phyloP scores from a whole-genome alignment of 768 basidiomycete genomes.

The Tulasnella sp. region DNA sequence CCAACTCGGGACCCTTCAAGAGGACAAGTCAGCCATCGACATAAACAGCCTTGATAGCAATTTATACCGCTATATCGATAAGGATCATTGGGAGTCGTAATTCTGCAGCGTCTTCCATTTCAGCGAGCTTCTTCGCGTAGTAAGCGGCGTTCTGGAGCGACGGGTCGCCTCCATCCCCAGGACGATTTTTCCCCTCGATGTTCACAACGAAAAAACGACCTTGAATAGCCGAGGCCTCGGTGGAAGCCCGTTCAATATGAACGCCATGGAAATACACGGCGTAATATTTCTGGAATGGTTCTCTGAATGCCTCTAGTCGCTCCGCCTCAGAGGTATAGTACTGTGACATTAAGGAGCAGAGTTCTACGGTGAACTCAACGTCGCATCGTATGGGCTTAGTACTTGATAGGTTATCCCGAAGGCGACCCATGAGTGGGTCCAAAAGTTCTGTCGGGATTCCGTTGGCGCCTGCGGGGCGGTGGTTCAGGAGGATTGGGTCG shows the following conservation, averaged over 20 bases:
- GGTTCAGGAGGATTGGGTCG: background rate
- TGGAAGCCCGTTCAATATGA: background rate
- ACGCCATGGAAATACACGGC: background rate
- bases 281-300: background rate
- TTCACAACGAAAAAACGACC: background rate
- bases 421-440: background rate
- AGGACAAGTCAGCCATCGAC: background rate
- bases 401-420: background rate
- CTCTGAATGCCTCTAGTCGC: background rate
- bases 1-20: background rate
- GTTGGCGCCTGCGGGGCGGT: background rate
- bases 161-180: too few relatives aligned
- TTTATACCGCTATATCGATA: background rate
- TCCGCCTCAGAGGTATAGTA: background rate
- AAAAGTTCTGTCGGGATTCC: background rate
- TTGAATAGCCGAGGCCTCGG: background rate
- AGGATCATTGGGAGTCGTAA: background rate
- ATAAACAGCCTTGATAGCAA: background rate
- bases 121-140: background rate
- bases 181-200: too few relatives aligned
- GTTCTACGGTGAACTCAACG: background rate
- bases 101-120: background rate
- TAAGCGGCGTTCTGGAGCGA: background rate
- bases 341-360: background rate
- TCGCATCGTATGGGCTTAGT: background rate